A percentile compares a stretch with the other conserved stretches of the same genome.
Evolutionary conservation across 2,329 filamentous ascomycete species (phyloP).

Genomic region (Aspergillus japonicus): DNA sequence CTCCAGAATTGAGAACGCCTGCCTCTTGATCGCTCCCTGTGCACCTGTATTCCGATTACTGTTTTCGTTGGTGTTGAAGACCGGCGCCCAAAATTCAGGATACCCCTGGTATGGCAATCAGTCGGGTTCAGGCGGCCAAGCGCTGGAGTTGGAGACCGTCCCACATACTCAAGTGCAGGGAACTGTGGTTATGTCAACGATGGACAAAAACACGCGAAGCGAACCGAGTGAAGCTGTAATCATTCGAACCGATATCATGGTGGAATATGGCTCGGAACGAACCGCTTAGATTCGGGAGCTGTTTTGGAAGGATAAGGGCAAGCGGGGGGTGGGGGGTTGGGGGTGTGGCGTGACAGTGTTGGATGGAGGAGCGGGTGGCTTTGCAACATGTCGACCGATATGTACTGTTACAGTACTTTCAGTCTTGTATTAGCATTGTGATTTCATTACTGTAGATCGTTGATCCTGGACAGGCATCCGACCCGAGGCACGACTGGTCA

Average conservation of each 20-base stretch:
- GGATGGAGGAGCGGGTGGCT: too few species aligned
- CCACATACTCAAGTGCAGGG: conserved; percentile 8
- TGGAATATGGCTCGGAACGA: neutral
- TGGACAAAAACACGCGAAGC: neutral
- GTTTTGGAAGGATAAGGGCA: too few species aligned
- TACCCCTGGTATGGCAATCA: conserved; percentile 22
- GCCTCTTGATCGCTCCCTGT: conserved; percentile 37
- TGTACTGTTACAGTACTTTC: too few species aligned
- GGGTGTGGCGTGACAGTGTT: too few species aligned
- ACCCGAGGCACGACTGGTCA: too few species aligned
- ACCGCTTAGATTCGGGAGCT: too few species aligned
- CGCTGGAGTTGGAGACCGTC: neutral
- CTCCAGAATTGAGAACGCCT: conserved; percentile 38
- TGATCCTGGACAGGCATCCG: too few species aligned
- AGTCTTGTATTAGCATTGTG: too few species aligned
- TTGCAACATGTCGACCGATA: too few species aligned
- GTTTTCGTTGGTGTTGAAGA: conserved; percentile 17
- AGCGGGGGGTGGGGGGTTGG: too few species aligned
- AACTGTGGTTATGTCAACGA: neutral
- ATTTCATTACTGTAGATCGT: too few species aligned
- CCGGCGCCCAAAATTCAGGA: conserved; percentile 11
- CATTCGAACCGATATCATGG: neutral
- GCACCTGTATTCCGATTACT: conserved; percentile 36
- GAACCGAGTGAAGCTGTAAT: neutral
- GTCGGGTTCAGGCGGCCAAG: conserved; percentile 8